Evolutionary conservation across 2,329 filamentous ascomycete genomes (phyloP).

Genomic region (Talaromyces sp.): DNA sequence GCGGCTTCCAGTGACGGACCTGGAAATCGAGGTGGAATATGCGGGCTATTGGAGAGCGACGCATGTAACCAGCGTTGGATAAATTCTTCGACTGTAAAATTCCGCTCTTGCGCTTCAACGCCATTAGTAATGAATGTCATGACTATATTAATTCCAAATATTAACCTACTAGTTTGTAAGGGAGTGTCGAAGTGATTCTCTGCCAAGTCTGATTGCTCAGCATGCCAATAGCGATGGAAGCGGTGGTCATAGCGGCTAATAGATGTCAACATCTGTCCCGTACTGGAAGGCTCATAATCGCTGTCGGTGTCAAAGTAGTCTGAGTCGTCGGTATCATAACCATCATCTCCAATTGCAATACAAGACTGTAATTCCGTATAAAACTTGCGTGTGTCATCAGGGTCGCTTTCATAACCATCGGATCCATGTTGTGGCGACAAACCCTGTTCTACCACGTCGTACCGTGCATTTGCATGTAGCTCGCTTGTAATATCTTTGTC

Average conservation of each 20-base stretch:
- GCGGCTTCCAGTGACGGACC: constrained; percentile 30
- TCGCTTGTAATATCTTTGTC: constrained; percentile 23
- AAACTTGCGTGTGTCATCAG: constrained; percentile 34
- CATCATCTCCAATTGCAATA: constrained; percentile 20
- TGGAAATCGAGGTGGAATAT: constrained; percentile 21
- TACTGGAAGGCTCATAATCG: constrained; percentile 19
- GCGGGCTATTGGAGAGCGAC: constrained; percentile 24
- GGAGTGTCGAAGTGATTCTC: background rate
- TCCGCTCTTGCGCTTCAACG: constrained; percentile 36
- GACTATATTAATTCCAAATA: too few species aligned
- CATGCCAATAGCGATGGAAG: constrained; percentile 7
- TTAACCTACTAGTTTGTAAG: background rate
- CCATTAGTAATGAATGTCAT: constrained; percentile 21
- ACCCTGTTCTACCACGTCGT: constrained; percentile 24
- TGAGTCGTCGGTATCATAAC: constrained; percentile 22
- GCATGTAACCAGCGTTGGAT: constrained; percentile 41
- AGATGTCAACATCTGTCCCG: constrained; percentile 11
- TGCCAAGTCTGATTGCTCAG: background rate
- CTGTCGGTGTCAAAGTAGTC: constrained; percentile 23
- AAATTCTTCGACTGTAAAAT: constrained; percentile 43
- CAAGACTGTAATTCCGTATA: constrained; percentile 25
- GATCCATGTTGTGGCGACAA: constrained; percentile 19
- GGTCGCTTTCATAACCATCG: constrained; percentile 26
- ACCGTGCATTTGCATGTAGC: constrained; percentile 28
- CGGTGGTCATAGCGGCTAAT: constrained; percentile 10